Evolutionary conservation across 176 grass and related monocot genomes (phyloP), one percentile per base, ranked within the genome.

Genomic region (Cenchrus fungigraminus): DNA sequence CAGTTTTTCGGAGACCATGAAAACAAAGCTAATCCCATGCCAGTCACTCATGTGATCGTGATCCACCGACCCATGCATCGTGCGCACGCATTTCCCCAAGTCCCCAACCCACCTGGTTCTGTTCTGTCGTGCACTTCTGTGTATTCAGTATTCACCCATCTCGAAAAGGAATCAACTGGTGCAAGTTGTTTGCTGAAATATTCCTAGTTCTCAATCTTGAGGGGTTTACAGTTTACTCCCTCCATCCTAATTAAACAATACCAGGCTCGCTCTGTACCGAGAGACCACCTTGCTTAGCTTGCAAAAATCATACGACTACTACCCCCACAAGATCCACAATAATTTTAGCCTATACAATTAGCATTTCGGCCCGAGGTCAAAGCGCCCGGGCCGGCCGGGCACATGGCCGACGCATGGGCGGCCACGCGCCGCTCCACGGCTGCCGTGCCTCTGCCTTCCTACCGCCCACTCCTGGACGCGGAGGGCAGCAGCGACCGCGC

Each of bases 331-430:
- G 60, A 28, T 74, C 67, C 56, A 40, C 13, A 43, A 51, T 65
- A 44, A 55, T 53, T 56, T 74, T 82, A 81, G 49, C 28, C 54
- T 79, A 82, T 76, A 87, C 79, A 87, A 68, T 57, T 50, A 50
- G 85, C 43, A 10, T 29, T 82, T 68, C 61, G 71, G 62, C 86
- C 86, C 62, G 61, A 87, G 79, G 79, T 87, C 85, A 81, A 74
- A 66, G 40, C 29, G 78, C 16, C 37, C 79, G 7, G 61, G 61
- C 67, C 55, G 76, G 15, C 54, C 43, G 4, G 4, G 14, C 31
- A 79, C 82, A 84, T 54, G 71, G 70, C 49, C 29, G 12, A 6
- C 11, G 28, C 80, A 54, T 62, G 71, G 71, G 19, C 46, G 71
- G 49, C n/a, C 49, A 2, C 61, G 8, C 61, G 8, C 61, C 12